These are phyloP conservation scores for Blastocystis sp. DNA, from an alignment of 352 stramenopile genomes.

Conservation along the genomic window DNA sequence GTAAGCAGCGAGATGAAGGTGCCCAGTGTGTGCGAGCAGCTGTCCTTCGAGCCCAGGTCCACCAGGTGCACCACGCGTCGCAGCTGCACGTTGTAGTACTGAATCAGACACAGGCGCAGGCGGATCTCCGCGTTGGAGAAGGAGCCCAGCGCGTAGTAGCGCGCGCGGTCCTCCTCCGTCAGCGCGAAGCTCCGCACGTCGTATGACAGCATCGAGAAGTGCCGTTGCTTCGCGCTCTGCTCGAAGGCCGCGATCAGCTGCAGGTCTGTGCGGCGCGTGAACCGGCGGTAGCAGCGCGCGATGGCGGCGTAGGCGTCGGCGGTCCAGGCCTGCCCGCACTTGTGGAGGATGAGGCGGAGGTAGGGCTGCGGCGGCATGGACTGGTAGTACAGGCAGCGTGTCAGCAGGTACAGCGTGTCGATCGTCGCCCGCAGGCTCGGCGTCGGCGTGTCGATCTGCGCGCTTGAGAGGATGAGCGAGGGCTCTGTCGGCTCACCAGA, in stretches of 20 bases:
- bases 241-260: neutral
- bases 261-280: neutral
- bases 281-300: neutral
- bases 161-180: slow-evolving; percentile 55
- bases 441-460: slow-evolving; percentile 77
- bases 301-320: neutral
- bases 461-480: slow-evolving; percentile 85
- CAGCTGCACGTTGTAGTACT: slow-evolving; percentile 27
- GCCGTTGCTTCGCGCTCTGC: neutral
- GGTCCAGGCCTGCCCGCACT: neutral
- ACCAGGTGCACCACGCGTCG: slow-evolving; percentile 35
- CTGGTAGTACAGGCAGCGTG: slow-evolving; percentile 60
- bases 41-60: slow-evolving; percentile 55
- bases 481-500: slow-evolving; percentile 79
- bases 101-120: slow-evolving; percentile 46
- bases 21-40: slow-evolving; percentile 43
- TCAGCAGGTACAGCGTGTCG: slow-evolving; percentile 10
- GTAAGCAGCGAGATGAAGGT: slow-evolving; percentile 37
- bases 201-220: slow-evolving; percentile 40
- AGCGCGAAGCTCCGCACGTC: slow-evolving; percentile 49
- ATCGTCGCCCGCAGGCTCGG: neutral
- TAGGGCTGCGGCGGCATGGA: slow-evolving; percentile 29
- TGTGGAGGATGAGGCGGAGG: slow-evolving; percentile 6
- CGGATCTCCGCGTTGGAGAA: slow-evolving; percentile 29
- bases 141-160: slow-evolving; percentile 1